Conservation (phyloP, 345 rosid species). For the Camelina neglecta region DNA sequence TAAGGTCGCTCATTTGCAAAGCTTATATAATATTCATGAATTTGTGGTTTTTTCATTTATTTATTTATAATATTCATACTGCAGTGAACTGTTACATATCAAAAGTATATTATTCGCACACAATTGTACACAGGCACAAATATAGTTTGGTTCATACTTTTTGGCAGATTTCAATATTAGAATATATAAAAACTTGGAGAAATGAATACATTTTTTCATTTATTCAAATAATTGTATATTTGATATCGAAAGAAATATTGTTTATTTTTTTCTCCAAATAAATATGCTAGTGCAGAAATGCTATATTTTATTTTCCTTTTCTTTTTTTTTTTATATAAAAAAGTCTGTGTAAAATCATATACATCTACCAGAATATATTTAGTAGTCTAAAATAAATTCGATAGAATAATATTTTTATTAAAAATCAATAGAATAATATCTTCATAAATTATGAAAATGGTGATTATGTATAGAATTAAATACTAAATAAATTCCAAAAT, state of each 20-base stretch:
- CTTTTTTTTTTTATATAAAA: too few relatives aligned
- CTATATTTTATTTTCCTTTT: not conserved
- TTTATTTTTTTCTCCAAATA: not conserved
- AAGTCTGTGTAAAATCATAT: not conserved
- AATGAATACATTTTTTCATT: slow-evolving; percentile 2
- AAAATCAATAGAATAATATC: too few relatives aligned
- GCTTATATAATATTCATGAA: slow-evolving; percentile 4
- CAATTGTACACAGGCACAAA: not conserved
- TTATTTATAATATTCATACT: not conserved
- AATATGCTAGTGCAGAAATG: slow-evolving; percentile 3
- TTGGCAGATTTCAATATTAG: not conserved
- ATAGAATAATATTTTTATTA: not conserved
- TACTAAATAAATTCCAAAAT: not conserved
- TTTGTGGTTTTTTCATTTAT: not conserved
- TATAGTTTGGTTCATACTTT: not conserved
- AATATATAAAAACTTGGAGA: not conserved
- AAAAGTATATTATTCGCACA: not conserved
- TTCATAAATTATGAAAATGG: not conserved
- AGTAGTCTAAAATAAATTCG: not conserved
- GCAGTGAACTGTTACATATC: not conserved
- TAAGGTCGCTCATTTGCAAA: not conserved
- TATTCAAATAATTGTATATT: not conserved
- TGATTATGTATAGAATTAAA: not conserved
- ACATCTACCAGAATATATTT: not conserved
- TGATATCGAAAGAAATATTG: not conserved